Evolutionary conservation across 2,329 filamentous ascomycete species (phyloP), one percentile per base, ranked within the genome.

Genomic region (Zelopaecilomyces penicillatus): DNA sequence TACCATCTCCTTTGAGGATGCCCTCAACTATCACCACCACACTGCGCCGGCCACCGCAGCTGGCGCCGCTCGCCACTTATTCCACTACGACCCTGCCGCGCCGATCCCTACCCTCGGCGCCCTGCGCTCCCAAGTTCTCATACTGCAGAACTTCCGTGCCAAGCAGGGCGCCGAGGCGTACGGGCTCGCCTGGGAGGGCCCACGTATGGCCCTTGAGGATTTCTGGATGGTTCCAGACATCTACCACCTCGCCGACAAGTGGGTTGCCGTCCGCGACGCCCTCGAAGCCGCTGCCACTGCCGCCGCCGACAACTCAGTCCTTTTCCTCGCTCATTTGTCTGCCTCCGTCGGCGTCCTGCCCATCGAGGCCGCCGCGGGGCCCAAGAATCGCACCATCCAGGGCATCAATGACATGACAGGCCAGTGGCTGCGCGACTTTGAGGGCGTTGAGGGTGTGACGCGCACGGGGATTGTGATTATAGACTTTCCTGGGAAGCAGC

Each of bases 401-500:
- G 71, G 71, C 29, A 71, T 74, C 62, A 75, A 75, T 45, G 70
- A 74, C 50, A 64, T 66, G 58, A 72, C 70, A 31, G 70, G 70
- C 30, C 56, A 58, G 50, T 74, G 67, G 65, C 57, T 73, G 33
- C 54, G 59, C 30, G 57, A 64, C 34, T 58, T 55, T 30, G 54
- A 54, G 26, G 45, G 52, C 5, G 52, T 51, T 6, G 44, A 52
- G 4, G 56, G 54, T 4, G 57, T 54, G 4, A 57, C 59, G 6
- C 57, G 65, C 27, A 65, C 68, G 1, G 71, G 71, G 8, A 57
- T 75, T 6, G 61, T 75, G 32, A 74, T 75, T 50, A 60, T 70
- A 2, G 71, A 75, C 46, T 75, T 75, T 39, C 70, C 70, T 0
- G 71, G 71, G 3, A 57, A 56, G 50, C 60, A 57, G 39, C 58